These are phyloP conservation scores for Arthrobotrys iridis DNA, from an alignment of 2,329 filamentous ascomycete species.

Conservation along the genomic window DNA sequence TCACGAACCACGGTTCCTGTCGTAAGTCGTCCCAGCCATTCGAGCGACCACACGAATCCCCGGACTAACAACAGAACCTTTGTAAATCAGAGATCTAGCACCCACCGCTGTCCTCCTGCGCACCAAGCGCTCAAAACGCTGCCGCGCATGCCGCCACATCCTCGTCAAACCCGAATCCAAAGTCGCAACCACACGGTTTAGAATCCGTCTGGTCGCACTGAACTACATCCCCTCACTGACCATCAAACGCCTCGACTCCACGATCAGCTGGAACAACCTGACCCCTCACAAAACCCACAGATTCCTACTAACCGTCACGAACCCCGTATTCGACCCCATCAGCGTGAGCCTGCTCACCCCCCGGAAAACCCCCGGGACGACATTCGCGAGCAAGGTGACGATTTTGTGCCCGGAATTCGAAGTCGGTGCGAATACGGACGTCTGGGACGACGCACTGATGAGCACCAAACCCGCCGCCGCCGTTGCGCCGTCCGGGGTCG, in stretches of 20 bases:
- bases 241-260: conserved; percentile 70
- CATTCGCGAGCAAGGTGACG: conserved; percentile 80
- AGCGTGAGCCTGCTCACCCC: conserved; percentile 88
- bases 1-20: conserved; percentile 55
- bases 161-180: conserved; percentile 94
- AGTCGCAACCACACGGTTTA: conserved; percentile 85
- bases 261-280: conserved; percentile 62
- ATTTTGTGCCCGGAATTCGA: conserved; percentile 94
- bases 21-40: conserved; percentile 25
- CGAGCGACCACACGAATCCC: background rate
- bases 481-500: conserved; percentile 55
- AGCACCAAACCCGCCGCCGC: conserved; percentile 60
- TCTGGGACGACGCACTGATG: conserved; percentile 90
- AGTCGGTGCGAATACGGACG: conserved; percentile 90
- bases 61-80: background rate
- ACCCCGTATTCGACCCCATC: conserved; percentile 91
- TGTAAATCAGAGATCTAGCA: conserved; percentile 70
- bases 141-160: conserved; percentile 90
- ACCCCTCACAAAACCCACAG: conserved; percentile 74
- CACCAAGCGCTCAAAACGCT: conserved; percentile 93
- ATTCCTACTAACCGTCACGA: conserved; percentile 88
- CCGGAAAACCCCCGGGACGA: conserved; percentile 76
- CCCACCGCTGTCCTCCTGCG: conserved; percentile 84
- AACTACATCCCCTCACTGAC: conserved; percentile 87
- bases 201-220: conserved; percentile 84